Evolutionary conservation across 164 flowering plant species (phyloP), one percentile per base, ranked within the genome.

Genomic region (Sextonia rubra): DNA sequence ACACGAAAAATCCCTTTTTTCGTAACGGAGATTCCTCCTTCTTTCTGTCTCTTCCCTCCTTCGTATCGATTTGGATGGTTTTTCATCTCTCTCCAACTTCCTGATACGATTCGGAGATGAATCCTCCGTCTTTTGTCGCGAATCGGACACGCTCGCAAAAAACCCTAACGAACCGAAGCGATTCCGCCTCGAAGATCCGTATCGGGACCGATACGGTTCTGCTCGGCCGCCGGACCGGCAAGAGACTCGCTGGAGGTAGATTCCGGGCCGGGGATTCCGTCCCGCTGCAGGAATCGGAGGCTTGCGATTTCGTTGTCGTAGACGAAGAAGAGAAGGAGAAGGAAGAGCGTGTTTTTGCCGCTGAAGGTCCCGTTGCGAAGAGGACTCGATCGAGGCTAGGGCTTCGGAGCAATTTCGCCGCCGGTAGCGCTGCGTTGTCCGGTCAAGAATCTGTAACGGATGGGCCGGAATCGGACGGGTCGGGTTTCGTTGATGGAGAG

Each of bases 141-240:
- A 70, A 7, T 58, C 70, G 74, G 22, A 65, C 77, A 20, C 73
- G 73, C 17, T 37, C 70, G n/a, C 64, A 58, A 44, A 23, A 66
- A n/a, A 47, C 65, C 47, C 47, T 66, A 26, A 37, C 1, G 22
- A 15, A 11, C 11, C 20, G 6, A 47, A 17, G 30, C 24, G 55
- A 61, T 12, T 70, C 11, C 14, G 73, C 18, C 37, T 56, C 18
- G 22, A 58, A 47, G 22, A 65, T 2, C 23, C 20, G 61, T 18
- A 58, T 58, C 61, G 61, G 61, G 18, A 58, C 61, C n/a, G 11
- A 22, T 17, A 58, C 61, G 24, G n/a, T 58, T 22, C 18, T 20
- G 23, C 20, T 15, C 24, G 24, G 18, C 24, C 23, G 61, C 23
- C 61, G 24, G 27, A 37, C 30, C 12, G 26, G 47, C n/a, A 71